Evolutionary conservation across 2,329 filamentous ascomycete genomes (phyloP), one percentile per base, ranked within the genome.

Genomic region (Neofusicoccum laricinum): DNA sequence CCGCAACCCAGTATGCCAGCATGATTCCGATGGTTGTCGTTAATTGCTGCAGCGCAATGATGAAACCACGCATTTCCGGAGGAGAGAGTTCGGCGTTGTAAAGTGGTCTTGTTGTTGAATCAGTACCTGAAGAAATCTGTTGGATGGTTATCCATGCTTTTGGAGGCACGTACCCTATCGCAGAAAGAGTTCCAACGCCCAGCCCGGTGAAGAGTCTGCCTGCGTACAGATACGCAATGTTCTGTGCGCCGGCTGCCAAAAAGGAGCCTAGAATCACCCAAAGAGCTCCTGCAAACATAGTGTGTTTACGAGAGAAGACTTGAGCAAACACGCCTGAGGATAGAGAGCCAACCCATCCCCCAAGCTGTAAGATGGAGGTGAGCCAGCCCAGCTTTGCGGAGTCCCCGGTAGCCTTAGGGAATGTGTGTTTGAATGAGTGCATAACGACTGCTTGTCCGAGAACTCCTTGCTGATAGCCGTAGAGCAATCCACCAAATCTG

Each of bases 391-490:
- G 82, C 0, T 80, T 80, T 25, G 77, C 77, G 15, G 81, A 78
- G 0, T 81, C 82, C 7, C 75, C 65, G 41, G 82, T 78, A 8
- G 84, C 77, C 0, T 76, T 74, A 0, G 82, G 82, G 68, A 85
- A 85, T 66, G 82, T 80, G 40, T 78, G 71, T 10, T 73, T 78
- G 72, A 85, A 85, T 10, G 79, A 76, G 8, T 75, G 75, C 82
- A 85, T 86, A 68, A 84, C 82, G 2, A 85, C 75, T 12, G 82
- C 82, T 67, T 85, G 81, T 36, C 82, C 82, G 2, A 86, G 73
- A 1, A 86, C 82, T 57, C 83, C 84, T 68, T 85, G 84, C 64
- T 85, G 82, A 68, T 84, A 84, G 61, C 82, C 82, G 78, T 83
- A 84, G 65, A 81, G 79, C 51, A 84, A 80, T 21, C 82, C 82